Conservation (phyloP, 305 asterid species). For the Salvia sclarea region DNA sequence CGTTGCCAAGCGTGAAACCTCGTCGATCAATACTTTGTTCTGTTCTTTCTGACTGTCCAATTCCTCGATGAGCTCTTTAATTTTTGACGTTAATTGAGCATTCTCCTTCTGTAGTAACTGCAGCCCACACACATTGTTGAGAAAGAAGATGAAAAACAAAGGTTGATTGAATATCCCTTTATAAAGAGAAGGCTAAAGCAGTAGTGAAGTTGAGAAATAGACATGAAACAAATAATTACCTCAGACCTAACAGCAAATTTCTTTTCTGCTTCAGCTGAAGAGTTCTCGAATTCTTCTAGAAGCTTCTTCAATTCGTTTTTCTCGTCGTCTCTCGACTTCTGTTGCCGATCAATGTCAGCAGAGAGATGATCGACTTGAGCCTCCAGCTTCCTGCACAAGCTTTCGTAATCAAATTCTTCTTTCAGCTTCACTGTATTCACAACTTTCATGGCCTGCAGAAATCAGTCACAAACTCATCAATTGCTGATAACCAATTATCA, state of each 20-base stretch:
- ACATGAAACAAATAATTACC: constrained; percentile 42
- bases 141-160: constrained; percentile 29
- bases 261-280: constrained; percentile 66
- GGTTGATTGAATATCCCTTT: neutral
- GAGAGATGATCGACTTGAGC: constrained; percentile 74
- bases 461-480: constrained; percentile 29
- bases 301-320: constrained; percentile 55
- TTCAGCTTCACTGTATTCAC: constrained; percentile 74
- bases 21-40: constrained; percentile 48
- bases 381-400: constrained; percentile 86
- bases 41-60: constrained; percentile 55
- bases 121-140: constrained; percentile 33
- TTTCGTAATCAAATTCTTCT: constrained; percentile 92
- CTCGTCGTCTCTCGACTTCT: constrained; percentile 60
- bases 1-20: constrained; percentile 50
- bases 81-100: constrained; percentile 43
- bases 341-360: constrained; percentile 73
- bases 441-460: constrained; percentile 91
- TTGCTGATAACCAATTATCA: neutral
- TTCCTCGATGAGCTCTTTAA: constrained; percentile 51
- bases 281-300: constrained; percentile 50
- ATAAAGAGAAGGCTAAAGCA: too few relatives aligned
- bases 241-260: constrained; percentile 61
- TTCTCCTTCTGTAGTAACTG: constrained; percentile 74
- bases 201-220: too few relatives aligned